Percentiles rank a stretch among this genome's conserved stretches.
These are phyloP conservation scores for Kodamaea fukazawae DNA, from an alignment of 805 yeast genomes.

Conservation along the genomic window DNA sequence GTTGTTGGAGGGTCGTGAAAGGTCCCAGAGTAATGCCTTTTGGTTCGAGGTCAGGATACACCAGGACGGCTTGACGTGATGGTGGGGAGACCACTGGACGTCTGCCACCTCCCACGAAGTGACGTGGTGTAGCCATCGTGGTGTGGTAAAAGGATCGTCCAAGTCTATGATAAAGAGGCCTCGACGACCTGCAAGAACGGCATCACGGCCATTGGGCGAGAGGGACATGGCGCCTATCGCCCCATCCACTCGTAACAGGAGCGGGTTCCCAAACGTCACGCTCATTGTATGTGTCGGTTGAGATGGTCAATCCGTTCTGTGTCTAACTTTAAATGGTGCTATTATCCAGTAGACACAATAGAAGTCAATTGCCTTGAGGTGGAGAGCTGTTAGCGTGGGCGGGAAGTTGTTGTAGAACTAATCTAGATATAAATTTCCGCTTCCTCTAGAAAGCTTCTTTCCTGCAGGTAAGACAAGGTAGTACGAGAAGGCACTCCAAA, in stretches of 20 bases:
- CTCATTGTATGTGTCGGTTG: no score
- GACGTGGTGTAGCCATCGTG: conserved; percentile 86
- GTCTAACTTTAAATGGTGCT: no score
- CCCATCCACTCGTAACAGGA: conserved; percentile 84
- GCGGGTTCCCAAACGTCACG: conserved; percentile 73
- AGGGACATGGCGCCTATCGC: conserved; percentile 89
- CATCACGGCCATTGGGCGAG: conserved; percentile 88
- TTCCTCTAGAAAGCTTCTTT: no score
- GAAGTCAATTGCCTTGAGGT: no score
- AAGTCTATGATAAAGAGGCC: conserved; percentile 90
- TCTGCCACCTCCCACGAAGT: conserved; percentile 99
- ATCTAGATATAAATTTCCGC: no score
- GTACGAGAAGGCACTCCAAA: no score
- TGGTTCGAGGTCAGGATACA: conserved; percentile 93
- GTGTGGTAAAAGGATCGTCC: conserved; percentile 93
- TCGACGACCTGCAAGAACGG: conserved; percentile 77
- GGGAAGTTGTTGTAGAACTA: no score
- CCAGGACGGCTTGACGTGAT: conserved; percentile 76
- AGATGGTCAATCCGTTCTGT: no score
- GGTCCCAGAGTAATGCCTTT: conserved; percentile 92
- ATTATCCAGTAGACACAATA: no score
- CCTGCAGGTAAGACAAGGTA: no score
- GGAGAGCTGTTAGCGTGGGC: no score
- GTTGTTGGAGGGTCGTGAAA: conserved; percentile 61
- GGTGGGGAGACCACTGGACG: conserved; percentile 97